phyloP scores from a whole-genome alignment of 345 rosid species.

The Populus tremula region DNA sequence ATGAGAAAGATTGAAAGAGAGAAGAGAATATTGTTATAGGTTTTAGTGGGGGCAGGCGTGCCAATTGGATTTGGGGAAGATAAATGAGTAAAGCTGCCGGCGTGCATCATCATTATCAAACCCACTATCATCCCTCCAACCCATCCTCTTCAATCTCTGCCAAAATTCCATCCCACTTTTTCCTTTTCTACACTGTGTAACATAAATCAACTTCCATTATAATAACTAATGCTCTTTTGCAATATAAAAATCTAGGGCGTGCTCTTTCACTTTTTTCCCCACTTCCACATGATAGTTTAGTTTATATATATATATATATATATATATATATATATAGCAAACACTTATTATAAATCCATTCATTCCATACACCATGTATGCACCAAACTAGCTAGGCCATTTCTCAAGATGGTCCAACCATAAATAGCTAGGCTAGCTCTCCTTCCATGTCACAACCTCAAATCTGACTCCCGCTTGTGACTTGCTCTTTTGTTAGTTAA shows the following conservation, averaged over 20 bases:
- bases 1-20: neutral
- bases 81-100: slow-evolving; percentile 77
- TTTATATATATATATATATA: slow-evolving; percentile 5
- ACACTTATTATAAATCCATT: neutral
- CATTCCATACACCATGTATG: neutral
- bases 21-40: slow-evolving; percentile 15
- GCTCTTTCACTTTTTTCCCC: slow-evolving; percentile 12
- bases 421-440: neutral
- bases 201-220: slow-evolving; percentile 14
- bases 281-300: neutral
- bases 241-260: slow-evolving; percentile 32
- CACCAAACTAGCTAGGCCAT: slow-evolving; percentile 14
- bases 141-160: slow-evolving; percentile 59
- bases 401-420: slow-evolving; percentile 20
- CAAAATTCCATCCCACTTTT: slow-evolving; percentile 29
- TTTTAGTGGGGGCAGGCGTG: slow-evolving; percentile 72
- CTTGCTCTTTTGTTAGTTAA: neutral
- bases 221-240: slow-evolving; percentile 15
- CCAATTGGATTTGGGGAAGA: slow-evolving; percentile 35
- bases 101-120: slow-evolving; percentile 85
- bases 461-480: slow-evolving; percentile 6
- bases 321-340: no score
- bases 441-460: neutral
- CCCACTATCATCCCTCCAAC: slow-evolving; percentile 38
- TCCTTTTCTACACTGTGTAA: slow-evolving; percentile 18